Evolutionary conservation across 768 basidiomycete genomes (phyloP).

Genomic region (Phylloporus arenicola): DNA sequence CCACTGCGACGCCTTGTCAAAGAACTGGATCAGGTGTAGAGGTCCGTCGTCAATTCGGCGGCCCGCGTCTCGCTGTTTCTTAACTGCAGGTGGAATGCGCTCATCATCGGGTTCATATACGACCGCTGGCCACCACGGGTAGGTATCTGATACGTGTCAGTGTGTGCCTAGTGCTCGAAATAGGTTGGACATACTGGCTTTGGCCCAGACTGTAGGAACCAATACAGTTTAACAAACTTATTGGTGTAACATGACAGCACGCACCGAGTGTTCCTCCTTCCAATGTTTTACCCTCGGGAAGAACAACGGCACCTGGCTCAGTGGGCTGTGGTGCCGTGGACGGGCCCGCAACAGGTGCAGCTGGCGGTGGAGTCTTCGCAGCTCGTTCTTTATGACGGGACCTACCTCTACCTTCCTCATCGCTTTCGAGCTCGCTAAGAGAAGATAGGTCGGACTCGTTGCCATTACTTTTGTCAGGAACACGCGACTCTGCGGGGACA

Average conservation of each 20-base stretch:
- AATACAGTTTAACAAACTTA: neutral
- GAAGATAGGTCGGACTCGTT: constrained; percentile 42
- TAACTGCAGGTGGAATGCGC: constrained; percentile 43
- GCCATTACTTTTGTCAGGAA: constrained; percentile 9
- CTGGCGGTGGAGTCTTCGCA: neutral
- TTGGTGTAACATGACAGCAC: constrained; percentile 12
- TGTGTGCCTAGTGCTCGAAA: neutral
- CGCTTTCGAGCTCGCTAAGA: constrained; percentile 40
- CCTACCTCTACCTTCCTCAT: constrained; percentile 14
- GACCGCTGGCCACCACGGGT: constrained; percentile 86
- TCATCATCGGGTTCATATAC: constrained; percentile 60
- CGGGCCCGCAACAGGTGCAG: constrained; percentile 7
- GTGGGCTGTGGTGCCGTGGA: constrained; percentile 4
- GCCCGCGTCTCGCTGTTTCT: constrained; percentile 24
- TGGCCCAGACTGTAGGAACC: constrained; percentile 69
- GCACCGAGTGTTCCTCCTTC: constrained; percentile 64
- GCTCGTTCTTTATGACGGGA: constrained; percentile 4
- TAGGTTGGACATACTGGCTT: constrained; percentile 45
- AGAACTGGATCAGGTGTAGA: constrained; percentile 73
- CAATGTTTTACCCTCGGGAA: constrained; percentile 34
- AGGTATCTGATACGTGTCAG: constrained; percentile 48
- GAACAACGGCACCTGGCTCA: constrained; percentile 30
- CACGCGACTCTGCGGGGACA: constrained; percentile 11
- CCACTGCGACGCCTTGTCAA: constrained; percentile 65
- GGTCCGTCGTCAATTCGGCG: constrained; percentile 37